phyloP scores from a whole-genome alignment of 805 yeast genomes.

The Candida alai region DNA sequence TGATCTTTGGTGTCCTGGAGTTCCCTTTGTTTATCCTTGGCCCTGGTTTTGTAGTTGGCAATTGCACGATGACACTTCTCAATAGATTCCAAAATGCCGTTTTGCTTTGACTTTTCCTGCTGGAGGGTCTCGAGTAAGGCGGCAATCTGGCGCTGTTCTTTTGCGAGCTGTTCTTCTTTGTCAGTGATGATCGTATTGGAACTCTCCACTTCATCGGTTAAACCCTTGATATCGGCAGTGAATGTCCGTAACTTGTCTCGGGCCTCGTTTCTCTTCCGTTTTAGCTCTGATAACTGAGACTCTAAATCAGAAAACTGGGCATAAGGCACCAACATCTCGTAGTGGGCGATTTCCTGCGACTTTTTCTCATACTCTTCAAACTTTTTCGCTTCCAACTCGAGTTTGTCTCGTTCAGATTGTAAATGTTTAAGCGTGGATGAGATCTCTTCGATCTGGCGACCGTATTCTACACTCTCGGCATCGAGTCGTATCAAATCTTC shows the following conservation, averaged over 20 bases:
- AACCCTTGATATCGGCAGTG: constrained; percentile 21
- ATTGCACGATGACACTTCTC: background rate
- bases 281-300: constrained; percentile 26
- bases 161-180: constrained; percentile 1
- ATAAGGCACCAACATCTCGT: constrained; percentile 38
- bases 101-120: background rate
- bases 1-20: constrained; percentile 3
- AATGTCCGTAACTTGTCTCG: constrained; percentile 27
- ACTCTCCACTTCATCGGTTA: constrained; percentile 15
- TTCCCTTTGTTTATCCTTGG: constrained; percentile 8
- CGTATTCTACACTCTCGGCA: constrained; percentile 24
- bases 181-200: too few species aligned
- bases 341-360: constrained; percentile 32
- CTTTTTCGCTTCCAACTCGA: constrained; percentile 45
- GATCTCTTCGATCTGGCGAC: constrained; percentile 23
- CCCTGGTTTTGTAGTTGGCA: constrained; percentile 5
- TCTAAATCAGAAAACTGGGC: constrained; percentile 38
- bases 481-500: constrained; percentile 53
- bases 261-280: constrained; percentile 32
- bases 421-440: constrained; percentile 30
- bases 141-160: background rate
- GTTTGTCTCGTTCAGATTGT: constrained; percentile 30
- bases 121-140: background rate
- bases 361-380: constrained; percentile 45
- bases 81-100: background rate